Evolutionary conservation across 2,329 filamentous ascomycete species (phyloP), one percentile per base, ranked within the genome.

Genomic region (Talaromyces pinophilus): DNA sequence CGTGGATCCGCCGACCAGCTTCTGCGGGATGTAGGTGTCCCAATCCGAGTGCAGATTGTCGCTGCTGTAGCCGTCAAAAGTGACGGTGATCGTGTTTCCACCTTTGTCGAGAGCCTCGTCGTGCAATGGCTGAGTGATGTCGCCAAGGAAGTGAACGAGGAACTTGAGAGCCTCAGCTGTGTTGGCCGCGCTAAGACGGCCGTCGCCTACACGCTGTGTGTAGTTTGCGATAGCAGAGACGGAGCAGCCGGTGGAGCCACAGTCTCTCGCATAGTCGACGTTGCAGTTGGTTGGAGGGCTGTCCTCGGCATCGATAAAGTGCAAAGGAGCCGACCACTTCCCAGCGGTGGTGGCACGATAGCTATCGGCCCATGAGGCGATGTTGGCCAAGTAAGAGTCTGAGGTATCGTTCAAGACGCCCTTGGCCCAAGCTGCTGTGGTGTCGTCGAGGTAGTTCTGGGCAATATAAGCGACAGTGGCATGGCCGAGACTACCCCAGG

Each of bases 381-480:
- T 77, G 64, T 79, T 81, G 60, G 82, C 83, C 15, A 85, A 77
- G 71, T 85, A 86, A 22, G 77, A 75, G 19, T 76, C 73, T 25
- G 78, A 79, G 3, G 77, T 79, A 46, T 81, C 80, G 64, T 74
- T 76, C 5, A 87, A 76, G 46, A 83, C 77, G 61, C 69, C 70
- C 68, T 79, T 77, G 46, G 82, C 80, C 73, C 81, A 86, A 19
- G 76, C 70, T 63, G 77, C 76, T 3, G 83, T 84, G 17, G 76
- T 70, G 19, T 75, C 65, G 3, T 76, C 74, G 60, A 86, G 73
- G 69, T 82, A 82, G 68, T 81, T 77, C 64, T 84, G 81, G 11
- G 85, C 84, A 46, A 87, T 81, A 70, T 83, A 85, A 22, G 83
- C 85, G 5, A 87, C 80, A 2, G 85, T 85, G 33, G 82, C 80